Base-by-base conservation (phyloP, 1,284 basidiomycete species). In the Grifola frondosa region DNA sequence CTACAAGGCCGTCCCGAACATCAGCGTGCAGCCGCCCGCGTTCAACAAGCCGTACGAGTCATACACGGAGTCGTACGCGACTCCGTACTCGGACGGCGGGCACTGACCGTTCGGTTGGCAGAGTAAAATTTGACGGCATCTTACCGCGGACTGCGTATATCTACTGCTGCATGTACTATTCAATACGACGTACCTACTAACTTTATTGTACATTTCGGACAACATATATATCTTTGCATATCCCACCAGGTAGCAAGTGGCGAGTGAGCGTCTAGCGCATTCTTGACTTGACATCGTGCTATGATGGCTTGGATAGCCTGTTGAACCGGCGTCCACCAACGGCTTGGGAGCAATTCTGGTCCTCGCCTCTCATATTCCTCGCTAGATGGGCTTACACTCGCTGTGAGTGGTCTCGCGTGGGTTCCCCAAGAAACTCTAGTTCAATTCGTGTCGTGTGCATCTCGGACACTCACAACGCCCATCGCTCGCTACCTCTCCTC, bases 381-480 rank as follows among this genome's bases (percentile, higher is more conserved):
- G 29, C 44, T 4, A 34, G 42, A 21, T 30, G 25, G 29, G 36
- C 30, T n/a, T 40, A 35, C 31, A 32, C 19, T 7, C 13, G n/a
- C 15, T 9, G 31, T 11, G 31, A 21, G 22, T 21, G 16, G 29
- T n/a, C 29, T 15, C 29, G 29, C 29, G 10, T 15, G 11, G 15
- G 29, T 30, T 30, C 29, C 9, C 32, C 17, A 24, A 9, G 24
- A 16, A 7, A 17, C 41, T 11, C 29, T 19, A 13, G 22, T 31
- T 39, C 35, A 13, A 46, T 55, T 21, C 54, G 54, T 29, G 29
- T 70, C 26, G 66, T 71, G n/a, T 67, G 66, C 50, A 62, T 71
- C 23, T 69, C 67, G 9, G 69, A 72, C 46, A 71, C 69, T 2
- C 71, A 72, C 50, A 69, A 62, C 51, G 51, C 50, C 10, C 66